A percentile compares a stretch with the other conserved stretches of the same genome.
Conservation (phyloP, 1,284 basidiomycete species). For the Ustilago cynodontis region DNA sequence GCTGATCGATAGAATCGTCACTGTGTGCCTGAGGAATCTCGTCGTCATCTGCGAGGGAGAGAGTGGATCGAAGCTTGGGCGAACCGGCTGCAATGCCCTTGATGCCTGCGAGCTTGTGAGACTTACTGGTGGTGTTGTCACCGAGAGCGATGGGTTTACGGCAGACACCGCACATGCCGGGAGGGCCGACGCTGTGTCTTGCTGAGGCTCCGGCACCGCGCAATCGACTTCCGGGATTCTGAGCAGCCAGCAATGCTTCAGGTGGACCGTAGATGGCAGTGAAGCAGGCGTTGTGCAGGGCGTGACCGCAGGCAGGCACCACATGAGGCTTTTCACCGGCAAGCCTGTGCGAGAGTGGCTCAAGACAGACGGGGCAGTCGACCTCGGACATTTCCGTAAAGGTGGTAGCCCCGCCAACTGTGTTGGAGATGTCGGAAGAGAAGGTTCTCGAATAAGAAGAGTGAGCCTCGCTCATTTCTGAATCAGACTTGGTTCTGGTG, state of each 20-base stretch:
- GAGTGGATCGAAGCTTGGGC: slow-evolving; percentile 9
- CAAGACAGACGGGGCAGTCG: slow-evolving; percentile 90
- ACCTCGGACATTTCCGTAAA: slow-evolving; percentile 80
- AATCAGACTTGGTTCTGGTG: slow-evolving; percentile 22
- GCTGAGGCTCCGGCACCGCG: slow-evolving; percentile 30
- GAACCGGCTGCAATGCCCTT: slow-evolving; percentile 11
- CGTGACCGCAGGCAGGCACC: slow-evolving; percentile 95
- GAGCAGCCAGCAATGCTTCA: slow-evolving; percentile 72
- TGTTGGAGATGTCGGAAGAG: slow-evolving; percentile 35
- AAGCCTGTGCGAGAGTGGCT: slow-evolving; percentile 86
- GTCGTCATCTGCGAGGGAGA: slow-evolving; percentile 21
- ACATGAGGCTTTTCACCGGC: slow-evolving; percentile 94
- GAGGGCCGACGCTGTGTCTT: slow-evolving; percentile 72
- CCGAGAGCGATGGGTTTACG: slow-evolving; percentile 92
- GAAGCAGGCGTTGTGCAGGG: slow-evolving; percentile 94
- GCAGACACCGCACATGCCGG: slow-evolving; percentile 96
- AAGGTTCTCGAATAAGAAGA: slow-evolving; percentile 34
- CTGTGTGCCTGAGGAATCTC: slow-evolving; percentile 30
- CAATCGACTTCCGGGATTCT: slow-evolving; percentile 32
- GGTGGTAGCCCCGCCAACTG: slow-evolving; percentile 70
- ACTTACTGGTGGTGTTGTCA: slow-evolving; percentile 77
- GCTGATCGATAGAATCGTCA: slow-evolving; percentile 43
- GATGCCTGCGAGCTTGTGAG: slow-evolving; percentile 50
- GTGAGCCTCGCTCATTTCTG: slow-evolving; percentile 29
- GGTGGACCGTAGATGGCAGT: slow-evolving; percentile 92